These are phyloP conservation scores for Aspergillus sclerotioniger DNA, from an alignment of 495 filamentous ascomycete genomes.

Conservation along the genomic window DNA sequence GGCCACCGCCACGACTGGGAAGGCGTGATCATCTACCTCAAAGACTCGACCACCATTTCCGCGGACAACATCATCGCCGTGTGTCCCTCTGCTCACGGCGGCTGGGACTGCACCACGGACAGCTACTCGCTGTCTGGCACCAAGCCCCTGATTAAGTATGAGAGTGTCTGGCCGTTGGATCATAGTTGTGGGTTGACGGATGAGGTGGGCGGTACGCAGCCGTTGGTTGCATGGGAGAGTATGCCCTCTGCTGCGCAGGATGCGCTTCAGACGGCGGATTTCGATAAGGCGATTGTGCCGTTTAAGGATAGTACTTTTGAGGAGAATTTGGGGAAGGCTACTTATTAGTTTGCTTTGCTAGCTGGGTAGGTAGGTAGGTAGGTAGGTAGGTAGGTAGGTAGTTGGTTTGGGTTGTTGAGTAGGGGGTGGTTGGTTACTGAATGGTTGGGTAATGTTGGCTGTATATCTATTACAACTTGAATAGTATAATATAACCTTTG, in stretches of 20 bases:
- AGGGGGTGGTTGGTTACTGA: no score
- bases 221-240: conserved; percentile 55
- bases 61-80: conserved; percentile 49
- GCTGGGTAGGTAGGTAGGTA: no score
- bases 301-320: conserved; percentile 44
- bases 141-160: conserved; percentile 46
- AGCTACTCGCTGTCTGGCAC: conserved; percentile 37
- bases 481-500: no score
- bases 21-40: conserved; percentile 50
- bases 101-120: conserved; percentile 47
- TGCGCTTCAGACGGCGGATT: conserved; percentile 42
- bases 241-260: conserved; percentile 36
- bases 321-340: conserved; percentile 36
- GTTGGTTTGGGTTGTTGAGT: not conserved
- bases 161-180: conserved; percentile 48
- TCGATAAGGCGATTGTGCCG: conserved; percentile 43
- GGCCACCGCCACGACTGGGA: conserved; percentile 55
- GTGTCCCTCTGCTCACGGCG: conserved; percentile 51
- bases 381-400: not conserved
- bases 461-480: no score
- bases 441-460: no score
- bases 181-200: conserved; percentile 45
- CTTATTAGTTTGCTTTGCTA: conserved; percentile 25
- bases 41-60: conserved; percentile 28
- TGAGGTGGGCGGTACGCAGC: conserved; percentile 49